Conservation (phyloP, 352 stramenopile genomes). For the Saprolegnia diclina region DNA sequence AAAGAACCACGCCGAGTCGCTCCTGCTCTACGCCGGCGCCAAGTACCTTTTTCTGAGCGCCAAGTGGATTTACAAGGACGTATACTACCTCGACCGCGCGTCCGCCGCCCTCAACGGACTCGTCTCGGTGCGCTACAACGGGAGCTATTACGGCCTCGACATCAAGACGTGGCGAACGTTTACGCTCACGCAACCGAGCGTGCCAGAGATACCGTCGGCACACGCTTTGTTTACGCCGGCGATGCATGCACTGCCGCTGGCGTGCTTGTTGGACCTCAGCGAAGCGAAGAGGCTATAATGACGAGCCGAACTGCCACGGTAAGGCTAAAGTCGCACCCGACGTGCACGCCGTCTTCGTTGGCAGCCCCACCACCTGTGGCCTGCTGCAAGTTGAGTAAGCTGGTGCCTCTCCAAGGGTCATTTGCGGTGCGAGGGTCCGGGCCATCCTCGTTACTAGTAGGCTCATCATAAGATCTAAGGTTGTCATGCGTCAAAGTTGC, state of each 20-base stretch:
- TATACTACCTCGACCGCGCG: constrained; percentile 3
- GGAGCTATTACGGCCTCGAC: not conserved
- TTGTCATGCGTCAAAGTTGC: too few relatives aligned
- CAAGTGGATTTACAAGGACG: not conserved
- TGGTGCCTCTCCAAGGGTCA: too few relatives aligned
- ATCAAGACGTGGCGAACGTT: constrained; percentile 7
- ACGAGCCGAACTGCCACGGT: too few relatives aligned
- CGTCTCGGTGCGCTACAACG: not conserved
- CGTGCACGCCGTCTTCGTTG: too few relatives aligned
- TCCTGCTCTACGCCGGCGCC: not conserved
- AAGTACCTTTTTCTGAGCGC: not conserved
- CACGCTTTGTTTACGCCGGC: not conserved
- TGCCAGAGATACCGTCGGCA: not conserved
- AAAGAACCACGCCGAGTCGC: not conserved
- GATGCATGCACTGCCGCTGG: not conserved
- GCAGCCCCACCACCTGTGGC: too few relatives aligned
- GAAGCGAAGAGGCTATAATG: too few relatives aligned
- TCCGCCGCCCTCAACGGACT: not conserved
- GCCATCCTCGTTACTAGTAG: too few relatives aligned
- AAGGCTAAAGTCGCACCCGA: too few relatives aligned
- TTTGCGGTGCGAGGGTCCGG: too few relatives aligned
- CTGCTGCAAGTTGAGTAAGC: too few relatives aligned
- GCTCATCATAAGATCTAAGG: too few relatives aligned
- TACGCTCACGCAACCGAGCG: not conserved
- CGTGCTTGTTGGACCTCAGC: too few relatives aligned